Evolutionary conservation across 169 alveolate genomes (phyloP), one percentile per base, ranked within the genome.

Genomic region (Plasmodium fragile): DNA sequence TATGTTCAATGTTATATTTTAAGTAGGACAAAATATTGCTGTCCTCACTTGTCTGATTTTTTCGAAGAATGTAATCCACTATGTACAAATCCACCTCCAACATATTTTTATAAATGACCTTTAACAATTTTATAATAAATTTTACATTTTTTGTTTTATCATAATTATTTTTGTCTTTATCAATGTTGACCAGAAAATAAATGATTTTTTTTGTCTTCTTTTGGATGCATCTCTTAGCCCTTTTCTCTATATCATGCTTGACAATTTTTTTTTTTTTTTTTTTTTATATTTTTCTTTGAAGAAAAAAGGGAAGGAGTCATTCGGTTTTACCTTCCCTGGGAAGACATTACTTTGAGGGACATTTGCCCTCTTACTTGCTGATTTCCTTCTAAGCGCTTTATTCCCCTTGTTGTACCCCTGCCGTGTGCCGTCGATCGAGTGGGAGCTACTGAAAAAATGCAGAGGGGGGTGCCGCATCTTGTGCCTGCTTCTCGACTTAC

Each of bases 1-100:
- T 89, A 89, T 89, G n/a, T 72, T 89, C 81, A 28, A 89, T 80
- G 36, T 80, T 89, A 89, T 89, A 53, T 79, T 89, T 59, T 78
- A 89, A 79, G 72, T 89, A 89, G 4, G 82, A 59, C 8, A 80
- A 77, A 39, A 80, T 78, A 5, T 55, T 55, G 11, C 30, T 89
- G 3, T 78, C 81, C 1, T 55, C 32, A 18, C 1, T 89, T 28
- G 1, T 1, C 7, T 89, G 36, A 80, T 89, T 45, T 89, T 89
- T 89, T 22, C 83, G 80, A 4, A 79, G 45, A 2, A 89, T 89
- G 32, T 28, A 80, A 89, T 89, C 94, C 18, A 89, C 94, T 79
- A 89, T 80, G 71, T 89, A 89, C 34, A 89, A 25, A 55, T 89
- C 94, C 6, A 89, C 77, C 52, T 89, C 90, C 41, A 89, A 30